phyloP scores from a whole-genome alignment of 2,329 filamentous ascomycete genomes.

The Rutstroemia sp. region DNA sequence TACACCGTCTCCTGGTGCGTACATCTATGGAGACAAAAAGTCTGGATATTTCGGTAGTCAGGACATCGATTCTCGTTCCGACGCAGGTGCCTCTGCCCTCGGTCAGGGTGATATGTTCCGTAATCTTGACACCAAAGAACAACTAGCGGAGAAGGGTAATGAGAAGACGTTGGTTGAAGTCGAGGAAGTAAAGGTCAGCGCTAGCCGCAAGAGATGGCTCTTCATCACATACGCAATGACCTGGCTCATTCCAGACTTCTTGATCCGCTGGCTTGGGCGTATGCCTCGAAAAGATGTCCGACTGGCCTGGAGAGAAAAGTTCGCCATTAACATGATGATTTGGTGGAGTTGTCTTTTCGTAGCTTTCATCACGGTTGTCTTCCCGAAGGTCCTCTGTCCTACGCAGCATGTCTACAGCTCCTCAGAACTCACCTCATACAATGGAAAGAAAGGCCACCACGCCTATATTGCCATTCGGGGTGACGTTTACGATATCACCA shows the following conservation, averaged over 20 bases:
- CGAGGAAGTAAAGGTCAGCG: slow-evolving; percentile 70
- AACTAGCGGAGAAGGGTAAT: slow-evolving; percentile 92
- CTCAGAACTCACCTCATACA: slow-evolving; percentile 62
- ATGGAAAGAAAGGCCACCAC: slow-evolving; percentile 58
- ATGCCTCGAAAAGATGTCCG: slow-evolving; percentile 92
- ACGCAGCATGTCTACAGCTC: slow-evolving; percentile 82
- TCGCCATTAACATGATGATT: slow-evolving; percentile 96
- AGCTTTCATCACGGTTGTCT: slow-evolving; percentile 83
- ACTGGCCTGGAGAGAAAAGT: slow-evolving; percentile 90
- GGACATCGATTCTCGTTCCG: slow-evolving; percentile 70
- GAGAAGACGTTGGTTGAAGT: slow-evolving; percentile 86
- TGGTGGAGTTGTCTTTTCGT: slow-evolving; percentile 76
- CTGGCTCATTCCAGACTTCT: slow-evolving; percentile 79
- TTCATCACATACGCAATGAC: slow-evolving; percentile 77
- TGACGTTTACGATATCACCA: slow-evolving; percentile 74
- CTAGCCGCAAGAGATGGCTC: slow-evolving; percentile 85
- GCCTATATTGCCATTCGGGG: slow-evolving; percentile 81
- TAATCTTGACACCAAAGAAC: slow-evolving; percentile 85
- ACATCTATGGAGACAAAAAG: slow-evolving; percentile 65
- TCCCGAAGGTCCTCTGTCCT: slow-evolving; percentile 84
- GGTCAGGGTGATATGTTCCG: slow-evolving; percentile 96
- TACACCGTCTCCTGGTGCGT: slow-evolving; percentile 49
- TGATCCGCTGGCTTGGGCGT: slow-evolving; percentile 67
- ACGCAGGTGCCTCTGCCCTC: slow-evolving; percentile 86
- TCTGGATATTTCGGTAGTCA: slow-evolving; percentile 72